Evolutionary conservation across 2,329 filamentous ascomycete genomes (phyloP).

Genomic region (Emergomyces pasteurianus): DNA sequence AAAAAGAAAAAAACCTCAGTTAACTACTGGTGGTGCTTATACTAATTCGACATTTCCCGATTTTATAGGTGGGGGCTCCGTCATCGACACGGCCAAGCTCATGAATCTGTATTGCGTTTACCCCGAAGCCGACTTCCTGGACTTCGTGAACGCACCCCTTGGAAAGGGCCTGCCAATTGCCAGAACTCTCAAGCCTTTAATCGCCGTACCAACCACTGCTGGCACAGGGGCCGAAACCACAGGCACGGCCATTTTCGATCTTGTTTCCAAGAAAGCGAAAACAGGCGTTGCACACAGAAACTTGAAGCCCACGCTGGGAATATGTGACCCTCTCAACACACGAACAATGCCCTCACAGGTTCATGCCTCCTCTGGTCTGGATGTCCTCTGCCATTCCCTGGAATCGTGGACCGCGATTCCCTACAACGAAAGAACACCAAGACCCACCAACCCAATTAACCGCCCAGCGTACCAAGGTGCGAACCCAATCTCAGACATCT

Average conservation of each 20-base stretch:
- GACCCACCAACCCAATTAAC: slow-evolving; percentile 79
- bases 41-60: not conserved
- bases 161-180: slow-evolving; percentile 71
- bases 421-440: slow-evolving; percentile 70
- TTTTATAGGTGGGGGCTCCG: slow-evolving; percentile 57
- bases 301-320: slow-evolving; percentile 86
- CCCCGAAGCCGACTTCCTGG: slow-evolving; percentile 84
- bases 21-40: slow-evolving; percentile 2
- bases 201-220: slow-evolving; percentile 75
- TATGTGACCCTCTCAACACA: slow-evolving; percentile 79
- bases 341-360: slow-evolving; percentile 92
- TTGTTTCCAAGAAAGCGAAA: slow-evolving; percentile 80
- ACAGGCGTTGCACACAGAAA: slow-evolving; percentile 93
- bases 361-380: slow-evolving; percentile 79
- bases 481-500: slow-evolving; percentile 96
- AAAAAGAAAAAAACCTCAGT: not conserved
- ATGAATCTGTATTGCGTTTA: slow-evolving; percentile 95
- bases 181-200: slow-evolving; percentile 58
- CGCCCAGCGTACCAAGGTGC: slow-evolving; percentile 92
- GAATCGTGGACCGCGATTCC: slow-evolving; percentile 98
- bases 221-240: slow-evolving; percentile 90
- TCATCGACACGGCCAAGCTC: slow-evolving; percentile 95
- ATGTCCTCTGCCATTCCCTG: slow-evolving; percentile 88
- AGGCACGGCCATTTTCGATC: slow-evolving; percentile 94
- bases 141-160: slow-evolving; percentile 93